Evolutionary conservation across 805 yeast genomes (phyloP).

Genomic region (Saccharomycopsis babjevae): DNA sequence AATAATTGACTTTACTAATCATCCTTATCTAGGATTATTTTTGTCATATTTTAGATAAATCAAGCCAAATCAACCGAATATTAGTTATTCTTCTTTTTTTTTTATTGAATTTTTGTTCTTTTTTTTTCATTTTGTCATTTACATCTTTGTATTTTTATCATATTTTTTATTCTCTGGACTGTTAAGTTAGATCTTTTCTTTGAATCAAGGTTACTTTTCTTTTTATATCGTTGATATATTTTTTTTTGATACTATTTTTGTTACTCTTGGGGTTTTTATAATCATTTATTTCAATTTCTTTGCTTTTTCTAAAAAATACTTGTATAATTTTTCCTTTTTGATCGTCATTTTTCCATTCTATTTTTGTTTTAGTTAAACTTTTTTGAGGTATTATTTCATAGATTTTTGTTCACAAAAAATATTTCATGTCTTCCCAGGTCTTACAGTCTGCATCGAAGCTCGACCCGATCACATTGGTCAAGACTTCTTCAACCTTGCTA

Average conservation of each 20-base stretch:
- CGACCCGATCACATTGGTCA: neutral
- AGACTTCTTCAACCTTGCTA: constrained; percentile 12
- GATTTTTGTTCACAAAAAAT: neutral
- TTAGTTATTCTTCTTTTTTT: neutral
- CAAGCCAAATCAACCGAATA: neutral
- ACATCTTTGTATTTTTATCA: neutral
- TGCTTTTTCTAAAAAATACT: too few species aligned
- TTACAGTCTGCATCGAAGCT: neutral
- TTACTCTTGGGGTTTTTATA: neutral
- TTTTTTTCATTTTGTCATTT: neutral
- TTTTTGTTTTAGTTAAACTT: neutral
- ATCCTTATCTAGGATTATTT: neutral
- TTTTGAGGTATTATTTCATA: neutral
- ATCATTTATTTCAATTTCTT: neutral
- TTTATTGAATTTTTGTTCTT: neutral
- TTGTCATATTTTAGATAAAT: neutral
- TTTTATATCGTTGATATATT: neutral
- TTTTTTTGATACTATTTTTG: too few species aligned
- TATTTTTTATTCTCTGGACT: neutral
- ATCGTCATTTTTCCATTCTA: neutral
- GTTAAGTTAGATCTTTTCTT: neutral
- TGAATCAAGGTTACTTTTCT: neutral
- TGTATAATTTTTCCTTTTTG: neutral
- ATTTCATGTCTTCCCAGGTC: neutral
- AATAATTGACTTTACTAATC: neutral